Evolutionary conservation across 2,329 filamentous ascomycete species (phyloP).

Genomic region (Orbilia ellipsospora): DNA sequence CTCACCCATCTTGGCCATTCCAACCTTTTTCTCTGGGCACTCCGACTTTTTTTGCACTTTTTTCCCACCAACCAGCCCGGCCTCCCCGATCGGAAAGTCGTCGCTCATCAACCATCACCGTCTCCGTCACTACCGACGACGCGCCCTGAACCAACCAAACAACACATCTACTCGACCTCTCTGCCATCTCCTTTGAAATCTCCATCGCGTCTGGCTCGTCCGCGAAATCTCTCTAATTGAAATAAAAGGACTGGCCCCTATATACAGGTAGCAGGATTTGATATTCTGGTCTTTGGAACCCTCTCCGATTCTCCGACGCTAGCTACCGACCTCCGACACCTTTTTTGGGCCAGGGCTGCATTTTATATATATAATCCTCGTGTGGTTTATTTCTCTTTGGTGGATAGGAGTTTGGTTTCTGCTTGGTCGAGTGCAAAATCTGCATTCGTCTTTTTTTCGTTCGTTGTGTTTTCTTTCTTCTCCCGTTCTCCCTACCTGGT

Average conservation of each 20-base stretch:
- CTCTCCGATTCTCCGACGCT: neutral
- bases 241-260: neutral
- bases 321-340: slow-evolving; percentile 33
- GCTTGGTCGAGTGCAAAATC: slow-evolving; percentile 27
- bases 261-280: slow-evolving; percentile 22
- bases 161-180: slow-evolving; percentile 18
- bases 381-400: slow-evolving; percentile 5
- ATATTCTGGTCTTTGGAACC: slow-evolving; percentile 11
- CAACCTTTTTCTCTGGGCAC: slow-evolving; percentile 4
- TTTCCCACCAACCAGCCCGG: neutral
- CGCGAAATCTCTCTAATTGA: slow-evolving; percentile 8
- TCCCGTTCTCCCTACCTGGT: slow-evolving; percentile 10
- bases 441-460: slow-evolving; percentile 33
- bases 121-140: slow-evolving; percentile 30
- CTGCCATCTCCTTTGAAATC: slow-evolving; percentile 4
- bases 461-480: slow-evolving; percentile 22
- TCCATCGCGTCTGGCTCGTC: slow-evolving; percentile 36
- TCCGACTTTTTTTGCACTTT: slow-evolving; percentile 19
- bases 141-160: slow-evolving; percentile 33
- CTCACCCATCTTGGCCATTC: neutral
- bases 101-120: neutral
- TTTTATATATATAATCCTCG: slow-evolving; percentile 9
- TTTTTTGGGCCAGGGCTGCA: neutral
- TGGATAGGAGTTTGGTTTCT: slow-evolving; percentile 4
- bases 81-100: slow-evolving; percentile 33